Evolutionary conservation across 202 grass and related monocot genomes (phyloP).

Genomic region (Elaeis oleifera): DNA sequence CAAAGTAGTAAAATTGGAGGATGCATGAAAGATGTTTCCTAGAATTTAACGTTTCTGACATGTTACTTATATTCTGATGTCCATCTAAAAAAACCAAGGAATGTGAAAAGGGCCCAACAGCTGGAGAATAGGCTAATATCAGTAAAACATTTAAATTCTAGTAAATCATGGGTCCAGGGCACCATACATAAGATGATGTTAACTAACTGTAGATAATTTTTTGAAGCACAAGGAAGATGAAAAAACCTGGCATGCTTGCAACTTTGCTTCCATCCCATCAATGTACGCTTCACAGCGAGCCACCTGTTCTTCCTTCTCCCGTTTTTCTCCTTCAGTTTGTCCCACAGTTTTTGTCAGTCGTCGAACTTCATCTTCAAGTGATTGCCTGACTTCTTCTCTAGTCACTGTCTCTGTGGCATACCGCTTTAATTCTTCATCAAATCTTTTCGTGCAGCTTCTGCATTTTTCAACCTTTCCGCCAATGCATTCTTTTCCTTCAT

Average conservation of each 20-base stretch:
- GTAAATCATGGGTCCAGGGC: no score
- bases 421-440: conserved; percentile 84
- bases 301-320: conserved; percentile 87
- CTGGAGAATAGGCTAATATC: no score
- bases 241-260: conserved; percentile 77
- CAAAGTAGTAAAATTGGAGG: no score
- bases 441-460: conserved; percentile 67
- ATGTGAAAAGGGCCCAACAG: no score
- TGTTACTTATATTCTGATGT: no score
- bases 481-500: conserved; percentile 76
- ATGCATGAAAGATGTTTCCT: no score
- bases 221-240: conserved; percentile 10
- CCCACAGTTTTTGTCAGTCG: conserved; percentile 60
- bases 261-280: conserved; percentile 84
- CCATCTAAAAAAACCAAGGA: no score
- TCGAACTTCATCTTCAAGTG: conserved; percentile 72
- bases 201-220: no score
- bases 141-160: no score
- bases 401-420: conserved; percentile 62
- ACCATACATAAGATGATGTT: no score
- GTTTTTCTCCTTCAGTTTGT: conserved; percentile 70
- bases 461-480: conserved; percentile 67
- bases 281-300: conserved; percentile 75
- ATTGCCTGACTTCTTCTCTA: conserved; percentile 51
- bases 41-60: no score